phyloP scores from a whole-genome alignment of 108 stramenopile species.

The Conticribra weissflogii region DNA sequence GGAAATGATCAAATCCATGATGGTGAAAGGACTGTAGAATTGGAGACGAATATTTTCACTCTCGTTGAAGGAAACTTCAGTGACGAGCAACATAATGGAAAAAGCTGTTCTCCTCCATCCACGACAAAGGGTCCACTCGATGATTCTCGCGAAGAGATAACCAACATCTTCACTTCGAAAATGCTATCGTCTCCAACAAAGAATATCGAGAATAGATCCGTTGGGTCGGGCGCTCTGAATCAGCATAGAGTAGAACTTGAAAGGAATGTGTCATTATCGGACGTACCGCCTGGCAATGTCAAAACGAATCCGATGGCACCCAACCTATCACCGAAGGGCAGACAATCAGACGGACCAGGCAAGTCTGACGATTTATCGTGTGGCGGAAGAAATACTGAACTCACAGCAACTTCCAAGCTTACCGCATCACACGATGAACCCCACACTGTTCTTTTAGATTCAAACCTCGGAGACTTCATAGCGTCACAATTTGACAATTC shows the following conservation, averaged over 20 bases:
- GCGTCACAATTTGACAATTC: too few species aligned
- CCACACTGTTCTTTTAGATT: too few species aligned
- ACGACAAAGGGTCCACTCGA: too few species aligned
- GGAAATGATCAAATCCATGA: slow-evolving; percentile 1
- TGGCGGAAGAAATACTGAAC: background rate
- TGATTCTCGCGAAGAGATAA: slow-evolving; percentile 4
- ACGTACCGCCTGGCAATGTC: slow-evolving; percentile 1
- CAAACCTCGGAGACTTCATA: too few species aligned
- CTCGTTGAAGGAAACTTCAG: slow-evolving; percentile 31
- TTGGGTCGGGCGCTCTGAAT: background rate
- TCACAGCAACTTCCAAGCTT: too few species aligned
- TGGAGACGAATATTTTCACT: slow-evolving; percentile 57
- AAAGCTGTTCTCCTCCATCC: slow-evolving; percentile 42
- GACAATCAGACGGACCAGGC: background rate
- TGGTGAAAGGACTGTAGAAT: slow-evolving; percentile 51
- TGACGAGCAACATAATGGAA: slow-evolving; percentile 46
- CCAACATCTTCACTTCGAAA: background rate
- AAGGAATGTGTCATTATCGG: slow-evolving; percentile 15
- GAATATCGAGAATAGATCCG: too few species aligned
- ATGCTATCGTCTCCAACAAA: too few species aligned
- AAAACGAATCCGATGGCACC: slow-evolving; percentile 32
- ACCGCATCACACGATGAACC: background rate
- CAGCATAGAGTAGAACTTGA: slow-evolving; percentile 24
- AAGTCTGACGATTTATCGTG: background rate
- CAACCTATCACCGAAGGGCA: background rate